A percentile compares a stretch with the other conserved stretches of the same genome.
Evolutionary conservation across 2,329 filamentous ascomycete species (phyloP).

Genomic region (Dichotomopilus funicola): DNA sequence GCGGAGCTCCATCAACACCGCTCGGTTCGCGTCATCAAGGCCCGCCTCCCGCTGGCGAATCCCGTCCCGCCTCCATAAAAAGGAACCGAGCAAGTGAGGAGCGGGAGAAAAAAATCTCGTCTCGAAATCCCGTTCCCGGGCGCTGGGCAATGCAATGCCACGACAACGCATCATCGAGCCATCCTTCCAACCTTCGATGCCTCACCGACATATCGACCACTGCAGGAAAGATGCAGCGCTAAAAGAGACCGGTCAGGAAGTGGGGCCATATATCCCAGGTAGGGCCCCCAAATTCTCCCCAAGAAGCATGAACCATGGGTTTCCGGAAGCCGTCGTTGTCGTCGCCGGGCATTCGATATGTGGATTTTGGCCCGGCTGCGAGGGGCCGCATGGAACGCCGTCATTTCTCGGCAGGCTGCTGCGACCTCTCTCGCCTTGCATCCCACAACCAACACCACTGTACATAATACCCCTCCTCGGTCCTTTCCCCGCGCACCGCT

Average conservation of each 20-base stretch:
- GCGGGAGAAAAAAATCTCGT: background rate
- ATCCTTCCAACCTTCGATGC: background rate
- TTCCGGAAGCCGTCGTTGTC: slow-evolving; percentile 9
- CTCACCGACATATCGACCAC: slow-evolving; percentile 19
- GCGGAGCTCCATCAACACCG: background rate
- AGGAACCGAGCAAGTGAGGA: no score
- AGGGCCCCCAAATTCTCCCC: background rate
- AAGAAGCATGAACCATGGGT: background rate
- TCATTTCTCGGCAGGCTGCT: slow-evolving; percentile 9
- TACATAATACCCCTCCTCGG: no score
- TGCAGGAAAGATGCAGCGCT: slow-evolving; percentile 17
- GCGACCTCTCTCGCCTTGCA: background rate
- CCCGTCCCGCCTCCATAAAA: slow-evolving; percentile 1
- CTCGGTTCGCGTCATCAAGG: slow-evolving; percentile 13
- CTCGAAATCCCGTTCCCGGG: slow-evolving; percentile 3
- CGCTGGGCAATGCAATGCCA: slow-evolving; percentile 13
- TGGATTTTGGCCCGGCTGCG: slow-evolving; percentile 3
- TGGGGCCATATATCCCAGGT: slow-evolving; percentile 5
- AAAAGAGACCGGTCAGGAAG: slow-evolving; percentile 14
- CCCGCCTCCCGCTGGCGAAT: slow-evolving; percentile 5
- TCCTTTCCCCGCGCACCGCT: no score
- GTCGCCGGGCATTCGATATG: slow-evolving; percentile 6
- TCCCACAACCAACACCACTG: background rate
- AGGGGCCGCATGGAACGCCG: slow-evolving; percentile 3
- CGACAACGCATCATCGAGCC: slow-evolving; percentile 16